These are phyloP conservation scores for Alnus rubra DNA, from an alignment of 306 rosid genomes.

Conservation along the genomic window DNA sequence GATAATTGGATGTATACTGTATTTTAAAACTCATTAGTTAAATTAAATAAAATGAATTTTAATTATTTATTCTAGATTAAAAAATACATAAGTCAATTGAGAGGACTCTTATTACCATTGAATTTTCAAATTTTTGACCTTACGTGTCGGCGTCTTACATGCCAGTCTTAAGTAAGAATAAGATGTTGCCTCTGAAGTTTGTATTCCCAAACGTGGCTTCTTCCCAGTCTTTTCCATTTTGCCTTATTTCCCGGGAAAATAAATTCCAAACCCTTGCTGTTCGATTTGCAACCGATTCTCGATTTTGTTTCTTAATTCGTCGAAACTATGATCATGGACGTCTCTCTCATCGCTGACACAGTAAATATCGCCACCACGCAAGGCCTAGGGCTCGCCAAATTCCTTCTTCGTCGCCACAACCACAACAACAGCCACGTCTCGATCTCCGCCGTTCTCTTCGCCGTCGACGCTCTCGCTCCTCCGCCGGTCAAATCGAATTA, in stretches of 20 bases:
- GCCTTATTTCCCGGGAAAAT: conserved; percentile 20
- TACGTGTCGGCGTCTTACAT: neutral
- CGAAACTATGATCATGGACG: conserved; percentile 40
- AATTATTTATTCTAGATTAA: too few species aligned
- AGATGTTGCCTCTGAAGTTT: conserved; percentile 13
- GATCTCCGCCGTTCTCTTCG: conserved; percentile 58
- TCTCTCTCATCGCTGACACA: conserved; percentile 50
- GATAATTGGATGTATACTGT: too few species aligned
- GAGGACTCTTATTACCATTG: neutral
- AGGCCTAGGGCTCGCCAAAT: conserved; percentile 51
- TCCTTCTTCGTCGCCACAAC: conserved; percentile 43
- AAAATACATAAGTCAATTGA: too few species aligned
- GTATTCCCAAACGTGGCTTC: neutral
- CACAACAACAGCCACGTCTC: conserved; percentile 31
- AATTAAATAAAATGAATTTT: too few species aligned
- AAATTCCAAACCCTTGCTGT: neutral
- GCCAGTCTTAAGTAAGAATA: too few species aligned
- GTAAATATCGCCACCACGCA: conserved; percentile 46
- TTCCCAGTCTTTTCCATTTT: neutral
- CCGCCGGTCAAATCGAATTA: conserved; percentile 60
- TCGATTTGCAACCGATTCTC: neutral
- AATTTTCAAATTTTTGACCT: neutral
- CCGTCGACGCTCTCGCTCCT: conserved; percentile 69
- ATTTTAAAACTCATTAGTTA: too few species aligned
- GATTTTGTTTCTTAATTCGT: neutral